Evolutionary conservation across 2,329 filamentous ascomycete species (phyloP), one percentile per base, ranked within the genome.

Genomic region (Berkeleyomyces basicola): DNA sequence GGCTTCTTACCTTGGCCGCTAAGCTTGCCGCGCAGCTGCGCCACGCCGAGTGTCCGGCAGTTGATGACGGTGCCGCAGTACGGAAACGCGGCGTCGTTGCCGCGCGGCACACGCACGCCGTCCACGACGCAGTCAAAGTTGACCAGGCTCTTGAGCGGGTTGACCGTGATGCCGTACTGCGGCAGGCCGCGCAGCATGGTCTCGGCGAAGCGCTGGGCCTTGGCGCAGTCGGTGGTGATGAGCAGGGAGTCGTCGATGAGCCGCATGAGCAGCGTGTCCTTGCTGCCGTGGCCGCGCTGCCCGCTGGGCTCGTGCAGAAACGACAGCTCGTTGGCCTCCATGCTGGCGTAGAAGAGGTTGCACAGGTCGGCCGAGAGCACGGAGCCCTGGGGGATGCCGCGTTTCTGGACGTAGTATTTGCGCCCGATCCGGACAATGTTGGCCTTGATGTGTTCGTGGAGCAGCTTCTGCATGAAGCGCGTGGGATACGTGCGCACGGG

Each of bases 281-380:
- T 31, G 16, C 42, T 58, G 6, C 31, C 16, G 23, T 23, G 23
- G 23, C 23, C 23, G 14, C 14, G 1, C 6, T 14, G 16, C 9
- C n/a, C 10, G 31, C 5, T 14, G 7, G 40, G 46, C 51, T 55
- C 51, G 2, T 49, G 36, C 14, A 93, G 73, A 69, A 96, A 97
- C 0, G 69, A 70, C 2, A 97, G 76, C 11, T 85, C 76, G 36
- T 83, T 78, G 5, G 74, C 74, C 72, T 99, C 93, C 1, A 97
- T 80, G 66, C 93, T 84, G 4, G 88, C 91, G 70, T 99, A 99
- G 72, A 97, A 96, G 73, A 95, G 92, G 73, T 90, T 97, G 77
- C 93, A 97, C 4, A 99, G 78, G 47, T 90, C 78, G 51, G 86
- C 88, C 0, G 91, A 96, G 4, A 99, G 71, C 1, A 96, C 81